Evolutionary conservation across 2,329 filamentous ascomycete species (phyloP), one percentile per base, ranked within the genome.

Genomic region (Coleophoma cylindrospora): DNA sequence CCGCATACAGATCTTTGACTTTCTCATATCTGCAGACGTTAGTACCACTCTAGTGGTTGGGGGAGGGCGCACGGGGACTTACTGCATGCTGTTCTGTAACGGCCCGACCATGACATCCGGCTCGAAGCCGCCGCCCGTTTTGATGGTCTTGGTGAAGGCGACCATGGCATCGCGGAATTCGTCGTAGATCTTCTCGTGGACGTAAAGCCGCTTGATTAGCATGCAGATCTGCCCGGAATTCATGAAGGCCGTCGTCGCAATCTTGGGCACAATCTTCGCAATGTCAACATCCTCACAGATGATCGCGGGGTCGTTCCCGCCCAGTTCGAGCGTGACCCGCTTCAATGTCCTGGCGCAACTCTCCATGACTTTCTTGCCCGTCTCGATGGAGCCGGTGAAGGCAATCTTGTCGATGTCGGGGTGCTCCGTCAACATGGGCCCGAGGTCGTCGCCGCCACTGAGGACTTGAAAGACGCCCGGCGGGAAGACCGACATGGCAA

Each of bases 31-130:
- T 38, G 36, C 36, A 17, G 12, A 17, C 11, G 15, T 14, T 14
- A 38, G 15, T n/a, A n/a, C 15, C 34, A 46, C 7, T 3, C 33
- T 7, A 34, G 5, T 34, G 3, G 7, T 46, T 19, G 19, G 12
- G 17, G 17, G 12, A 10, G 17, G 13, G 12, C 27, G 17, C 17
- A 36, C 43, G 60, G 73, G 86, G 64, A 38, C 36, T 38, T 38
- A 38, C 36, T 87, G 84, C 73, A 80, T 75, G 54, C 73, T 67
- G 66, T 87, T 87, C 50, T 83, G 80, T 2, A 87, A 64, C 0
- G 84, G 84, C 0, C 80, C 77, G 68, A 41, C 67, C 69, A 41
- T 74, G 64, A 55, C 59, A 66, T 51, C 63, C 3, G 44, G 33
- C 15, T 50, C 40, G 64, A 19, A 66, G 51, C 59, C 69, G 68